Base-by-base conservation (phyloP, 768 basidiomycete genomes). In the Boletus pseudopeckii region DNA sequence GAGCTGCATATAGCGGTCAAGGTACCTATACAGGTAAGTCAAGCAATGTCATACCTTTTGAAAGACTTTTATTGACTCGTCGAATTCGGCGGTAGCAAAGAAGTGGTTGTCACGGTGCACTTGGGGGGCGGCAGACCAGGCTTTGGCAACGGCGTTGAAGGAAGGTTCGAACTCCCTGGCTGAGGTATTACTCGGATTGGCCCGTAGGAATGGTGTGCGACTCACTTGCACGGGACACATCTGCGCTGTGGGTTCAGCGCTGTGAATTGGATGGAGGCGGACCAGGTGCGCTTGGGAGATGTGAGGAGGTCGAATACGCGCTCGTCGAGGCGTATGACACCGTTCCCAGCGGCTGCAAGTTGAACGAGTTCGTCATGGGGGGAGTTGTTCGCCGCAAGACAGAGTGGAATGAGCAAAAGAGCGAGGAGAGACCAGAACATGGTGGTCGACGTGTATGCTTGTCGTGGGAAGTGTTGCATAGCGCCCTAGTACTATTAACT, bases 161-260 rank as follows among this genome's bases (percentile, higher is more conserved):
- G 85, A 77, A 7, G 95, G 92, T 46, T 89, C 82, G 65, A 98
- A 96, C 61, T 90, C 82, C 68, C 93, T 96, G 68, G 45, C 22
- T 11, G 14, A n/a, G 15, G 36, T 1, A 13, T 55, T n/a, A 48
- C 5, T 34, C 20, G 32, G 14, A 8, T 10, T 10, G 18, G 3
- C 4, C 7, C 0, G 18, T 5, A 36, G 37, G 42, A 46, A 20
- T 9, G 50, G 5, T 14, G 32, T 17, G 24, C 10, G 2, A 80
- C 90, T 72, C 62, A 92, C 95, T 77, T 88, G 88, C 97, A 99
- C 43, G 95, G 96, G n/a, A 68, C 70, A 70, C 97, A 99, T 70
- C 85, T 88, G 65, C 91, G 84, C 57, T 85, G 80, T 10, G 81
- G 74, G 61, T 85, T 86, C 56, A 97, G 71, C 0, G 97, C 97